Evolutionary conservation across 805 yeast species (phyloP).

Genomic region (Suhomyces sp.): DNA sequence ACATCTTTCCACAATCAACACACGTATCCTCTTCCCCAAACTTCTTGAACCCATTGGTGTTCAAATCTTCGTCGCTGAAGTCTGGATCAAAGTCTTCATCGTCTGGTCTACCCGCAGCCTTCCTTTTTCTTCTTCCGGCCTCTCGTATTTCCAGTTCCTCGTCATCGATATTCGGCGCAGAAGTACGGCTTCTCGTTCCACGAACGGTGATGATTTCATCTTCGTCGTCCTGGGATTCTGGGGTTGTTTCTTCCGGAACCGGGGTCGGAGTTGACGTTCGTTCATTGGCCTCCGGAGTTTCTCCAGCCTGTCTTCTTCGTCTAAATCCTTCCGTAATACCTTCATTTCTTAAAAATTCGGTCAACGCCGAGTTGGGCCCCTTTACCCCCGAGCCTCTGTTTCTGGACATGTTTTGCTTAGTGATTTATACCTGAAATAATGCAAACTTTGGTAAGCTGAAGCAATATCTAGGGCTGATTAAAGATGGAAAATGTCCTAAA

Average conservation of each 20-base stretch:
- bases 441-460: too few species aligned
- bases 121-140: slow-evolving; percentile 42
- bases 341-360: slow-evolving; percentile 83
- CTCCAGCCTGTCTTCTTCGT: slow-evolving; percentile 22
- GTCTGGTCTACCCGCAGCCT: slow-evolving; percentile 37
- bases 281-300: slow-evolving; percentile 22
- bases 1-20: slow-evolving; percentile 58
- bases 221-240: slow-evolving; percentile 8
- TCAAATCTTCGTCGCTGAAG: slow-evolving; percentile 22
- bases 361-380: slow-evolving; percentile 84
- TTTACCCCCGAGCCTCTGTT: slow-evolving; percentile 24
- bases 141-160: slow-evolving; percentile 32
- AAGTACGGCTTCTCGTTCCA: slow-evolving; percentile 1
- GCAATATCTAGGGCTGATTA: too few species aligned
- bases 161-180: slow-evolving; percentile 17
- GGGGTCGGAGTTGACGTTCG: not conserved
- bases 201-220: slow-evolving; percentile 7
- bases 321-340: slow-evolving; percentile 86
- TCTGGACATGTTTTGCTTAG: slow-evolving; percentile 3
- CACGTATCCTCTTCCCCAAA: slow-evolving; percentile 60
- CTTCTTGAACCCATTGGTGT: slow-evolving; percentile 22
- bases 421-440: too few species aligned
- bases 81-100: slow-evolving; percentile 36
- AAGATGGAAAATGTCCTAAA: too few species aligned
- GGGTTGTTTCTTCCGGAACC: slow-evolving; percentile 13